These are phyloP conservation scores for Microascus cirrosus DNA, from an alignment of 2,329 filamentous ascomycete genomes.

Conservation along the genomic window DNA sequence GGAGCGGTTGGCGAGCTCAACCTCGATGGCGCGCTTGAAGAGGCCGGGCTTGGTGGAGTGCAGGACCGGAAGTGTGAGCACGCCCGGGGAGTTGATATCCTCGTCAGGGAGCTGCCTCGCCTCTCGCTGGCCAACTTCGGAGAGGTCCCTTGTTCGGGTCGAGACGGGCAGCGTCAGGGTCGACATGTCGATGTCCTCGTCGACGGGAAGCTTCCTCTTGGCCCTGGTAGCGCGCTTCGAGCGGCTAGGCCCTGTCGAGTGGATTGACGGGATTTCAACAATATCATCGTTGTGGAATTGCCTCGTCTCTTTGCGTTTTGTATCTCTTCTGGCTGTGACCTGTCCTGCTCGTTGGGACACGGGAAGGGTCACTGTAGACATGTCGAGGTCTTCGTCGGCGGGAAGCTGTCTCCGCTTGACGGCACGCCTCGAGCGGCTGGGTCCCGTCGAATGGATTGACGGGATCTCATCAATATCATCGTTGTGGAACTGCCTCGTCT, in stretches of 20 bases:
- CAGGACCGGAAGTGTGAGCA: conserved; percentile 17
- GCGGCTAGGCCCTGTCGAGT: too few species aligned
- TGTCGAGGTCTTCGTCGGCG: neutral
- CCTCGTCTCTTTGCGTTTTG: too few species aligned
- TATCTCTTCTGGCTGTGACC: too few species aligned
- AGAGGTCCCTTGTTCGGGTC: neutral
- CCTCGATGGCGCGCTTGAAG: conserved; percentile 28
- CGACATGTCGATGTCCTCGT: neutral
- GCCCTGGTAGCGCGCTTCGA: neutral
- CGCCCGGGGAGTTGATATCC: conserved; percentile 7
- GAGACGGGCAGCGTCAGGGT: neutral
- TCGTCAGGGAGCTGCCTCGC: conserved; percentile 1
- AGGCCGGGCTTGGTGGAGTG: conserved; percentile 19
- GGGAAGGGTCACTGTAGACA: neutral
- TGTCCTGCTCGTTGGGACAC: neutral
- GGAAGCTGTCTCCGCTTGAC: neutral
- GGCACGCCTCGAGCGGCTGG: too few species aligned
- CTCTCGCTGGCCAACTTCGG: neutral
- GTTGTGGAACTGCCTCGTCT: too few species aligned
- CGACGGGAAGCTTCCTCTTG: conserved; percentile 2
- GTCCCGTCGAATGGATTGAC: too few species aligned
- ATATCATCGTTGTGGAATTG: too few species aligned
- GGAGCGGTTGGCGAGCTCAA: conserved; percentile 35
- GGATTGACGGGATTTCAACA: too few species aligned
- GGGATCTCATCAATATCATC: too few species aligned